Evolutionary conservation across 1,284 basidiomycete genomes (phyloP).

Genomic region (Exobasidium cylindrosporum): DNA sequence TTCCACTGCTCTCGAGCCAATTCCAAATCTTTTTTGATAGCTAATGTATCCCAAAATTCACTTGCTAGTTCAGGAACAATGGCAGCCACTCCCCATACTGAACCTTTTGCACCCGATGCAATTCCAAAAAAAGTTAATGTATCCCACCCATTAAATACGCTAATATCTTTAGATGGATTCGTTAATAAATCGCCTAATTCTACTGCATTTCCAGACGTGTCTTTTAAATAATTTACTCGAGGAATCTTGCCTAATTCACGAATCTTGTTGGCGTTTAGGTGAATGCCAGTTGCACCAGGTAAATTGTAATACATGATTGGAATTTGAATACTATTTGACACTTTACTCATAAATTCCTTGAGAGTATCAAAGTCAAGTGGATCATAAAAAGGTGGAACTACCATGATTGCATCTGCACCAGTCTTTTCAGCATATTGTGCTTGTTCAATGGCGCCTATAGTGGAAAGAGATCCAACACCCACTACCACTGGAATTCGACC

Average conservation of each 20-base stretch:
- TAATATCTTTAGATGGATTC: background rate
- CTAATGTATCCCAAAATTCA: background rate
- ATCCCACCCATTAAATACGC: constrained; percentile 9
- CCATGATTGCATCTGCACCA: constrained; percentile 3
- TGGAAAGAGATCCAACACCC: background rate
- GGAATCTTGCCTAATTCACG: background rate
- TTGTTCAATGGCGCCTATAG: background rate
- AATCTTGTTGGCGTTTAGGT: constrained; percentile 7
- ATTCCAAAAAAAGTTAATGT: constrained; percentile 7
- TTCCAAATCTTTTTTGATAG: background rate
- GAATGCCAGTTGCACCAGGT: constrained; percentile 8
- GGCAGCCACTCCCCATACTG: background rate
- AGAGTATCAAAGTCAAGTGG: constrained; percentile 3
- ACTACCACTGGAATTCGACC: constrained; percentile 3
- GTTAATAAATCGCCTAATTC: constrained; percentile 3
- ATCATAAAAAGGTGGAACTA: constrained; percentile 13
- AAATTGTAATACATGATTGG: constrained; percentile 9
- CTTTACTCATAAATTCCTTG: background rate
- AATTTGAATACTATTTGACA: constrained; percentile 1
- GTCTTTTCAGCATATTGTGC: background rate
- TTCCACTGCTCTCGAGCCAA: constrained; percentile 1
- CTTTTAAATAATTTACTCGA: constrained; percentile 1
- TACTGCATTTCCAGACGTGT: constrained; percentile 10
- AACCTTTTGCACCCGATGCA: constrained; percentile 7
- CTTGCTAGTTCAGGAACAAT: background rate